A percentile compares a stretch with the other conserved stretches of the same genome.
Evolutionary conservation across 164 flowering plant genomes (phyloP).

Genomic region (Brasenia schreberi): DNA sequence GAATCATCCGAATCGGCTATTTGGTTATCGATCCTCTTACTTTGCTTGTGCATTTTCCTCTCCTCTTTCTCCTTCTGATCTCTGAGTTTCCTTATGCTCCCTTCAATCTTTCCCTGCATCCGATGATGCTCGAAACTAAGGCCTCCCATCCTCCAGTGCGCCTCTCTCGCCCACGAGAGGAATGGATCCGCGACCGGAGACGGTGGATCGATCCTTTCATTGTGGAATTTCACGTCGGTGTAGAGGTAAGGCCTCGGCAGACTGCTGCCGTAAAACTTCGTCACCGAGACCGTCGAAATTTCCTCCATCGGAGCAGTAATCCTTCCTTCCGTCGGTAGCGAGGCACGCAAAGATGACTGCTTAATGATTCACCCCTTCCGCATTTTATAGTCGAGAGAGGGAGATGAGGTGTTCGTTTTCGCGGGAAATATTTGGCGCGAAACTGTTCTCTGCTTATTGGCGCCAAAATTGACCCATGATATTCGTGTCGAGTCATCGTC

Average conservation of each 20-base stretch:
- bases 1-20: not conserved
- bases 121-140: constrained; percentile 56
- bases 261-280: constrained; percentile 77
- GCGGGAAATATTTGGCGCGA: constrained; percentile 11
- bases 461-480: not conserved
- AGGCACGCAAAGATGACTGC: too few relatives aligned
- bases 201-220: constrained; percentile 65
- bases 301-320: constrained; percentile 25
- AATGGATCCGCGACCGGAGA: constrained; percentile 46
- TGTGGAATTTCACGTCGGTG: constrained; percentile 45
- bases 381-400: not conserved
- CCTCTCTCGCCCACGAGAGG: constrained; percentile 74
- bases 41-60: not conserved
- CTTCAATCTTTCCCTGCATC: constrained; percentile 80
- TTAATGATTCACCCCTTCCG: not conserved
- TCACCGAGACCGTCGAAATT: constrained; percentile 50
- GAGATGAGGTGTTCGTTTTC: not conserved
- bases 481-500: too few relatives aligned
- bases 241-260: constrained; percentile 72
- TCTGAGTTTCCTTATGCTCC: constrained; percentile 42
- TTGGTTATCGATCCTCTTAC: not conserved
- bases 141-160: constrained; percentile 98
- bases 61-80: constrained; percentile 22
- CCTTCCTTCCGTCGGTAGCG: not conserved
- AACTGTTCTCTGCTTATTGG: not conserved